Evolutionary conservation across 495 filamentous ascomycete genomes (phyloP).

Genomic region (Thermochaetoides thermophila): DNA sequence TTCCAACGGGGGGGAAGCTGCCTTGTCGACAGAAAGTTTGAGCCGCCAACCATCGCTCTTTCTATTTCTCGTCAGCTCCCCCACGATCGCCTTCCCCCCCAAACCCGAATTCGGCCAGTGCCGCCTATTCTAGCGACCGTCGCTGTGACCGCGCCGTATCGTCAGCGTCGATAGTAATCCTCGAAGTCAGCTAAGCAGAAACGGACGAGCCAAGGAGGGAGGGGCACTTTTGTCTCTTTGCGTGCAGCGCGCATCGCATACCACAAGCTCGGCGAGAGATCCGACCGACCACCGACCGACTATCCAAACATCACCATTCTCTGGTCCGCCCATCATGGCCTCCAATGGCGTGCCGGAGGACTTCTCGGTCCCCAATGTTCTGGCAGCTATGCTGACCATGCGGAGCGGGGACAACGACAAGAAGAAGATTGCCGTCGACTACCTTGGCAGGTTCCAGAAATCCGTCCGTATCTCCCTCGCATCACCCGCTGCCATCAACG

Average conservation of each 20-base stretch:
- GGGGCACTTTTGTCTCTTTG: slow-evolving; percentile 4
- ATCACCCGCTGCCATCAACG: not conserved
- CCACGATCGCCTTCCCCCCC: not conserved
- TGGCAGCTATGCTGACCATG: slow-evolving; percentile 83
- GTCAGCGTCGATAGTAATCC: slow-evolving; percentile 5
- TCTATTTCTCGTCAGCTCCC: too few relatives aligned
- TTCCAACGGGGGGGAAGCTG: slow-evolving; percentile 3
- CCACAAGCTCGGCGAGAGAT: not conserved
- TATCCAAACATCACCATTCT: slow-evolving; percentile 2
- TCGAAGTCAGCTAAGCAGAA: slow-evolving; percentile 2
- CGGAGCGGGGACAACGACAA: slow-evolving; percentile 66
- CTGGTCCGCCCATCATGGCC: slow-evolving; percentile 58
- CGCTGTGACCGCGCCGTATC: slow-evolving; percentile 2
- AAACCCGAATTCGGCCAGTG: not conserved
- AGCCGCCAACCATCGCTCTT: slow-evolving; percentile 7
- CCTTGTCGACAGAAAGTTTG: slow-evolving; percentile 4
- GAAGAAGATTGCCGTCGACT: slow-evolving; percentile 82
- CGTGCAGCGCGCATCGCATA: slow-evolving; percentile 1
- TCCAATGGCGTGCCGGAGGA: slow-evolving; percentile 48
- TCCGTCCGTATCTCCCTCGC: slow-evolving; percentile 48
- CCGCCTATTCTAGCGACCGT: not conserved
- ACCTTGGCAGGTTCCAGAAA: slow-evolving; percentile 93
- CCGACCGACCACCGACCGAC: not conserved
- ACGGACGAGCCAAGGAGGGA: slow-evolving; percentile 10
- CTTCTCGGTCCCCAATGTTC: slow-evolving; percentile 58